Conservation (phyloP, 805 yeast species). For the Zygotorulaspora danielsina region DNA sequence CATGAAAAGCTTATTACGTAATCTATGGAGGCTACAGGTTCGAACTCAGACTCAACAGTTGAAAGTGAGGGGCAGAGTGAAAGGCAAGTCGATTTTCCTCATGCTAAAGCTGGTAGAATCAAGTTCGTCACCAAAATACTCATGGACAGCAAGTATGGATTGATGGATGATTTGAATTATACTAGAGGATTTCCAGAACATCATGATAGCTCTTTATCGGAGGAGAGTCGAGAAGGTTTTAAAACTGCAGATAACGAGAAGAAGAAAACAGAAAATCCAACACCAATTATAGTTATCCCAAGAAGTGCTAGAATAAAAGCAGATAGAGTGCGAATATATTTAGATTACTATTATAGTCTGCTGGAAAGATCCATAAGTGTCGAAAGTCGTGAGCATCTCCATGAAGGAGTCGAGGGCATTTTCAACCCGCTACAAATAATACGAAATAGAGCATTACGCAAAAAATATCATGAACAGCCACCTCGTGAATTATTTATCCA, state of each 20-base stretch:
- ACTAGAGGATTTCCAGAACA: constrained; percentile 16
- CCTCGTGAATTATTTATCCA: constrained; percentile 42
- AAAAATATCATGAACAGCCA: constrained; percentile 41
- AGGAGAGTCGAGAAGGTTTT: constrained; percentile 1
- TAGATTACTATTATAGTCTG: constrained; percentile 48
- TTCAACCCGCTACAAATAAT: constrained; percentile 84
- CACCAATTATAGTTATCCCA: constrained; percentile 10
- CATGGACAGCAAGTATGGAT: constrained; percentile 26
- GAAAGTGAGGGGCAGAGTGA: constrained; percentile 1
- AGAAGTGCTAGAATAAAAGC: constrained; percentile 29
- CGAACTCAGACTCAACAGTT: constrained; percentile 1
- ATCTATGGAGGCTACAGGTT: background rate
- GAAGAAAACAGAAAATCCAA: background rate
- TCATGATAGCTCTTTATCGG: constrained; percentile 1
- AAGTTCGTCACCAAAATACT: constrained; percentile 27
- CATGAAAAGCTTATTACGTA: background rate
- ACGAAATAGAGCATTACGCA: constrained; percentile 60
- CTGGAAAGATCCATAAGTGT: constrained; percentile 41
- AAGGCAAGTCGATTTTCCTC: constrained; percentile 1
- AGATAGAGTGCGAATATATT: constrained; percentile 32
- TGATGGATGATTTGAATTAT: constrained; percentile 34
- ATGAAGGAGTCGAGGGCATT: constrained; percentile 57
- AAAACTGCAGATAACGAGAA: background rate
- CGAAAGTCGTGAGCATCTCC: constrained; percentile 20
- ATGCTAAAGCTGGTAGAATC: constrained; percentile 15